Conservation (phyloP, 148 eudicot genomes). For the Bassia scoparia region DNA sequence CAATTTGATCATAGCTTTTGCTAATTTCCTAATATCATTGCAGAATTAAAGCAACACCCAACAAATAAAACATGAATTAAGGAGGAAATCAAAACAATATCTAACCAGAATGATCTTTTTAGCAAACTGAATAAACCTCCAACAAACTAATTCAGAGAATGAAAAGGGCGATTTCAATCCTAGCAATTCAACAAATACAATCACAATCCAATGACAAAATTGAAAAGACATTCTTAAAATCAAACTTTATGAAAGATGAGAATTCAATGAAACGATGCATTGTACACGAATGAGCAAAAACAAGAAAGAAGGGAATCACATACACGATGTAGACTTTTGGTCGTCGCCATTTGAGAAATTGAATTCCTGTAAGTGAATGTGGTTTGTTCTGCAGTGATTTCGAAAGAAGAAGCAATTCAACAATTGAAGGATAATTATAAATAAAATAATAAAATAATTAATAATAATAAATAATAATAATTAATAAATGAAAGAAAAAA, state of each 20-base stretch:
- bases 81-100: background rate
- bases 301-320: background rate
- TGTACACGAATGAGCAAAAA: background rate
- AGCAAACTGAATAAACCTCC: background rate
- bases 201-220: background rate
- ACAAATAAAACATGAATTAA: background rate
- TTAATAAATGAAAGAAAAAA: too few species aligned
- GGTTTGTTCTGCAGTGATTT: background rate
- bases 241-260: background rate
- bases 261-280: background rate
- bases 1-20: background rate
- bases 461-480: too few species aligned
- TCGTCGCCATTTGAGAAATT: slow-evolving; percentile 41
- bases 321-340: slow-evolving; percentile 68
- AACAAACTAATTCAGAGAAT: background rate
- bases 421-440: background rate
- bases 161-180: background rate
- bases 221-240: background rate
- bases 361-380: background rate
- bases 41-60: too few species aligned
- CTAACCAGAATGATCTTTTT: background rate
- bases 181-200: background rate
- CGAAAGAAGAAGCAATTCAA: background rate
- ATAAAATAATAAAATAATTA: too few species aligned
- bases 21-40: background rate